Evolutionary conservation across 169 alveolate genomes (phyloP), one percentile per base, ranked within the genome.

Genomic region (Plasmodium billcollinsi): DNA sequence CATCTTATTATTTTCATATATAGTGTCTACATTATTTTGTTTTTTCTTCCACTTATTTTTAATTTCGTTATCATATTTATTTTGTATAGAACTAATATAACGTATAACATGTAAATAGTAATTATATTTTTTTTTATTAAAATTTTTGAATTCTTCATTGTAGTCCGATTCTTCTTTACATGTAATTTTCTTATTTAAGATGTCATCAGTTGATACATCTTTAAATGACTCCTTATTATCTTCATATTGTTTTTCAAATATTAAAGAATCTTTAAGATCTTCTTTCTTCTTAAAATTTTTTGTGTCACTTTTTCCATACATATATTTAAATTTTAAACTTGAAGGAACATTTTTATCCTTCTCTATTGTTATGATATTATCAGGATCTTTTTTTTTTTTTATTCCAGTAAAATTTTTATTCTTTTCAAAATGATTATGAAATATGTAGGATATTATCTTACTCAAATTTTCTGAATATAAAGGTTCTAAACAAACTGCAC

Each of bases 401-500:
- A 39, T 39, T 39, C 47, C 47, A 2, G 47, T 39, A 5, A 39
- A 6, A 18, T 66, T 59, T 59, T 74, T 59, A 47, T 63, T 47
- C 15, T 66, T 76, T 76, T 56, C 71, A 65, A 76, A 26, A 58
- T 66, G 63, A 14, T 47, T 21, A 65, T 76, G 63, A 15, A 76
- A 76, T 26, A 76, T 65, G 71, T 76, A 67, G 7, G 89, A 76
- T 49, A 76, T 50, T 20, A 76, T 69, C 56, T 76, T 50, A 47
- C 75, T 76, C 54, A 76, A 58, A 43, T 43, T 56, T 21, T 65
- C 89, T 21, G 89, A 76, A 58, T 76, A 76, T 70, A 76, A 21
- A 14, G 89, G 76, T 56, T 76, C 89, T 45, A 76, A 52, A 45
- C 89, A 76, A 20, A 76, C 89, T 45, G 89, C 89, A 50, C 89